Base-by-base conservation (phyloP, 2,329 filamentous ascomycete genomes). In the Cephalotrichum gorgonifer region DNA sequence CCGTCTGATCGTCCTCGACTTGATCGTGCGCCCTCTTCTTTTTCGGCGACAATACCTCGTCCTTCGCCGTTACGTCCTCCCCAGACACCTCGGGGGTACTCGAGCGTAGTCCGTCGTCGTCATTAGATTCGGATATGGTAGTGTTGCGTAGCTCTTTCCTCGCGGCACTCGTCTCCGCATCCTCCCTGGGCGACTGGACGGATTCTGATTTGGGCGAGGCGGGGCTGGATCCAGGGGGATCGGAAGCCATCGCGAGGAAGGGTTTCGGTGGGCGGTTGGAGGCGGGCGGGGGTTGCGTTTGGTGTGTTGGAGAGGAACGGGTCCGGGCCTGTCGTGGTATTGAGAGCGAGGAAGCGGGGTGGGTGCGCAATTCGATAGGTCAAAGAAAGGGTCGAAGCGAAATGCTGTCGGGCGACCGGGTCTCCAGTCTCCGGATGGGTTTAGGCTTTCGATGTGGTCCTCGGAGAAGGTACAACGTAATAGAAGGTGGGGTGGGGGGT, bases 141-240 rank as follows among this genome's bases (percentile, higher is more conserved):
- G 79, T 81, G 54, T 83, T 78, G 64, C 76, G 79, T 38, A 84
- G 71, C 64, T 84, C 80, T 57, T 81, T 75, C 53, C 80, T 75
- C 31, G 80, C 71, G 47, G 79, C 79, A 51, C 76, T 76, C 38
- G 80, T 84, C 58, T 79, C 79, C 31, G 77, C 75, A 61, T 84
- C 80, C 56, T 84, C 80, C 49, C 68, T 72, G 30, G 45, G 22
- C 31, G 44, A 49, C 46, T 12, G 47, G 7, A 22, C 47, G 28
- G 58, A 57, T 45, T 64, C 62, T 26, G 58, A 58, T 17, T 35
- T 43, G 17, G 17, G 23, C 23, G 48, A 31, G 20, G n/a, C 23
- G 15, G 42, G 48, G 38, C 48, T 49, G 7, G 48, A 35, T 33
- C 28, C 35, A 15, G 30, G 14, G 15, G 42, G 30, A 22, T 49